Evolutionary conservation across 2,329 filamentous ascomycete genomes (phyloP), one percentile per base, ranked within the genome.

Genomic region (Claviceps paspali): DNA sequence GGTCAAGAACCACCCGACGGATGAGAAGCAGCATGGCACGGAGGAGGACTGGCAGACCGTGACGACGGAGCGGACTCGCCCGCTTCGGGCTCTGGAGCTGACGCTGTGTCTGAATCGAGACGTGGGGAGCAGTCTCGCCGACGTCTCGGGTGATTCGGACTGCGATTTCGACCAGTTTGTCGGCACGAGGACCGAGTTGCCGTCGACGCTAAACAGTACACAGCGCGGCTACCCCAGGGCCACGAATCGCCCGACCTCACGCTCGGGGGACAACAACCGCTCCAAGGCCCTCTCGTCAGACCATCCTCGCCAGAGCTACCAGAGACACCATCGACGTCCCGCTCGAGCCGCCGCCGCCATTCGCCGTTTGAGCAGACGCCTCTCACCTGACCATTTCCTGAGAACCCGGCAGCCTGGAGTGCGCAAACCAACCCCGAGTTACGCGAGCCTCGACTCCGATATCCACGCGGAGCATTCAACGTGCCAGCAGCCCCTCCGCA

Each of bases 91-190:
- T 42, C 45, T 28, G 48, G 51, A 17, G 38, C 47, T 38, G 45
- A 45, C 22, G 35, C 50, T 40, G 44, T 42, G 37, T 10, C 22
- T 42, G 21, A 26, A 37, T 33, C 52, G 52, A 37, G 54, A 50
- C 15, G 52, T 52, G 11, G 62, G 63, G 8, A 65, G 59, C 43
- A 68, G 64, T 38, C 44, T 68, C 17, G 64, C 64, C 2, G 57
- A 67, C 40, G 54, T 60, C 6, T 66, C 64, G 1, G 63, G 67
- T 30, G 42, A 38, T 12, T 41, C 43, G 23, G 44, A 51, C 10
- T 43, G 49, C 27, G 45, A 39, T 4, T 34, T 39, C 6, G 37
- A 38, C 17, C 27, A 42, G 8, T 39, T 40, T n/a, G 30, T 39
- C n/a, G 38, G 30, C 14, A 19, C 29, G 9, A 27, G 12, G 29